A percentile compares a stretch with the other conserved stretches of the same genome.
Evolutionary conservation across 345 rosid species (phyloP).

Genomic region (Corchorus capsularis): DNA sequence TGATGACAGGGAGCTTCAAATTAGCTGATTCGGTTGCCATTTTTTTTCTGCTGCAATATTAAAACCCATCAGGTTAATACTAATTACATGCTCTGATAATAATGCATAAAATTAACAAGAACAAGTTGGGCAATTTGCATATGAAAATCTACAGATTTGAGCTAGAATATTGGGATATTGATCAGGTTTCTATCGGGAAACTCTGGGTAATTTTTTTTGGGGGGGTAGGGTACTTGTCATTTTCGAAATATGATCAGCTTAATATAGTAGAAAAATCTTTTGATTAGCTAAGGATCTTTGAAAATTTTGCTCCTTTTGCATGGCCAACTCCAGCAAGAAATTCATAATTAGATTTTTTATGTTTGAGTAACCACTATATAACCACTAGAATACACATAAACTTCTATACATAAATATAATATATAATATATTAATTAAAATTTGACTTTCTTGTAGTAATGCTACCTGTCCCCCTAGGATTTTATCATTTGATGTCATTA

Average conservation of each 20-base stretch:
- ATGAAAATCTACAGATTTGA: background rate
- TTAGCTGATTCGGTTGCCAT: background rate
- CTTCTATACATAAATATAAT: background rate
- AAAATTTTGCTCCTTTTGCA: background rate
- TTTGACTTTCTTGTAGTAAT: background rate
- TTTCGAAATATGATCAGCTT: background rate
- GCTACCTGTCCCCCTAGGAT: background rate
- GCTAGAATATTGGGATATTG: background rate
- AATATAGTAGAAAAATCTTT: background rate
- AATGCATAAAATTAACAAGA: background rate
- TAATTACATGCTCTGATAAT: background rate
- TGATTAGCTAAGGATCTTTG: slow-evolving; percentile 21
- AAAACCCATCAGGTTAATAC: background rate
- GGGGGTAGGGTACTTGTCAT: background rate
- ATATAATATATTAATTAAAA: background rate
- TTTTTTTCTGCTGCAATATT: slow-evolving; percentile 2
- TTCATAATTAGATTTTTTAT: background rate
- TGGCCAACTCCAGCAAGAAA: background rate
- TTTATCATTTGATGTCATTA: background rate
- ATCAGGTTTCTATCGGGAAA: background rate
- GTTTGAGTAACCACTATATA: background rate
- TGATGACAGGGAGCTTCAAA: slow-evolving; percentile 17
- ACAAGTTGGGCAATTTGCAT: background rate
- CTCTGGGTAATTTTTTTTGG: background rate
- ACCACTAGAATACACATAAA: background rate